phyloP scores from a whole-genome alignment of 2,329 filamentous ascomycete genomes.

The Xylaria sp. region DNA sequence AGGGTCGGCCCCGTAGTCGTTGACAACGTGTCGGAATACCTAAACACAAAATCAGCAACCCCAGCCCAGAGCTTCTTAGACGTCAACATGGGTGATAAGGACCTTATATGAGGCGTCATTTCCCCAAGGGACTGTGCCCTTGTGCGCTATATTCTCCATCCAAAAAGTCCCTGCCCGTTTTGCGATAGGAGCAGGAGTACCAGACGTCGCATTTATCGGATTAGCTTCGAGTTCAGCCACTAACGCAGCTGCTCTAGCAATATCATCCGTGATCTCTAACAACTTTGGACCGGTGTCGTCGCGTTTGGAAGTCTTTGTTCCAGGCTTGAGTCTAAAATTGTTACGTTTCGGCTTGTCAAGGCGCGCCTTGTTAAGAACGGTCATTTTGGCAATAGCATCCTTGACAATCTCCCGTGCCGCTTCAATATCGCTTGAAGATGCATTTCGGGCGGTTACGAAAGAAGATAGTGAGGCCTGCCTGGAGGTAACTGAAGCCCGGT shows the following conservation, averaged over 20 bases:
- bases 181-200: neutral
- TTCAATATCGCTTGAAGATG: slow-evolving; percentile 17
- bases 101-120: slow-evolving; percentile 29
- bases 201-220: neutral
- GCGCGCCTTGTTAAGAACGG: slow-evolving; percentile 26
- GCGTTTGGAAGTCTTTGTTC: slow-evolving; percentile 6
- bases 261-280: slow-evolving; percentile 22
- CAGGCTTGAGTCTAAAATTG: slow-evolving; percentile 9
- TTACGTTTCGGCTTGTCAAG: slow-evolving; percentile 7
- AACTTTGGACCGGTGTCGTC: slow-evolving; percentile 2
- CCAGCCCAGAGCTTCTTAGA: neutral
- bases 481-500: neutral
- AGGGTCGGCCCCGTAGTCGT: slow-evolving; percentile 26
- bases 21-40: slow-evolving; percentile 27
- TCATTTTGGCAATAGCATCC: slow-evolving; percentile 25
- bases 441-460: slow-evolving; percentile 15
- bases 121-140: slow-evolving; percentile 29
- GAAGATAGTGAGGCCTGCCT: slow-evolving; percentile 8
- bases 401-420: slow-evolving; percentile 19
- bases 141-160: slow-evolving; percentile 21
- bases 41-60: slow-evolving; percentile 3
- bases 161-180: slow-evolving; percentile 24
- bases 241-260: slow-evolving; percentile 19
- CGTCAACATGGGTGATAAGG: neutral
- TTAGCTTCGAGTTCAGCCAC: slow-evolving; percentile 13